Conservation (phyloP, 345 rosid species). For the Moricandia moricandioides region DNA sequence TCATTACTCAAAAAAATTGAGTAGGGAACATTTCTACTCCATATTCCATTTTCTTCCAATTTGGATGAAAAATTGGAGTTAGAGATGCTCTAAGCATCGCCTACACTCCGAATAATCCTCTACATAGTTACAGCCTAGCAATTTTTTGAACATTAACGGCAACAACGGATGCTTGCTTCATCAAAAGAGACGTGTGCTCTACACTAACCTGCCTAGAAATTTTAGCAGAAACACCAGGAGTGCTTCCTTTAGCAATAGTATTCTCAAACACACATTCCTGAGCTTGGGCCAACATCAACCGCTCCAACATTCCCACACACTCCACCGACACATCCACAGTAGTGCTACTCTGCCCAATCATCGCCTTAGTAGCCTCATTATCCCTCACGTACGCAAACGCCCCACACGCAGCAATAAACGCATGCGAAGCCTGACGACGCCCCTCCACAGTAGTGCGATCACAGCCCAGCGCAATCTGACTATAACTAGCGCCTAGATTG, state of each 20-base stretch:
- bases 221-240: conserved; percentile 93
- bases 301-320: conserved; percentile 90
- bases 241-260: conserved; percentile 91
- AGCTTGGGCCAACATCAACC: conserved; percentile 93
- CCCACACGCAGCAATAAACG: conserved; percentile 85
- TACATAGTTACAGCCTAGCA: too few relatives aligned
- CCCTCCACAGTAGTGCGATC: conserved; percentile 85
- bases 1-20: too few relatives aligned
- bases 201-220: conserved; percentile 81
- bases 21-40: too few relatives aligned
- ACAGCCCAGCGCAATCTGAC: conserved; percentile 78
- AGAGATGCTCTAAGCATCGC: too few relatives aligned
- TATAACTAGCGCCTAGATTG: conserved; percentile 76
- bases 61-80: too few relatives aligned
- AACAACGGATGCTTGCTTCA: not conserved
- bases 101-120: too few relatives aligned
- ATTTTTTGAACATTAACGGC: too few relatives aligned
- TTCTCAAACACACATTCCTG: conserved; percentile 98
- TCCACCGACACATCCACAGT: conserved; percentile 83
- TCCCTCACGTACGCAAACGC: conserved; percentile 74
- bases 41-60: too few relatives aligned
- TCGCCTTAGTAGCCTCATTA: conserved; percentile 69
- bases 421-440: conserved; percentile 82
- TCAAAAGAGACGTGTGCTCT: not conserved
- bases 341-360: conserved; percentile 65